phyloP scores from a whole-genome alignment of 805 yeast genomes.

The Zygotorulaspora florentina region DNA sequence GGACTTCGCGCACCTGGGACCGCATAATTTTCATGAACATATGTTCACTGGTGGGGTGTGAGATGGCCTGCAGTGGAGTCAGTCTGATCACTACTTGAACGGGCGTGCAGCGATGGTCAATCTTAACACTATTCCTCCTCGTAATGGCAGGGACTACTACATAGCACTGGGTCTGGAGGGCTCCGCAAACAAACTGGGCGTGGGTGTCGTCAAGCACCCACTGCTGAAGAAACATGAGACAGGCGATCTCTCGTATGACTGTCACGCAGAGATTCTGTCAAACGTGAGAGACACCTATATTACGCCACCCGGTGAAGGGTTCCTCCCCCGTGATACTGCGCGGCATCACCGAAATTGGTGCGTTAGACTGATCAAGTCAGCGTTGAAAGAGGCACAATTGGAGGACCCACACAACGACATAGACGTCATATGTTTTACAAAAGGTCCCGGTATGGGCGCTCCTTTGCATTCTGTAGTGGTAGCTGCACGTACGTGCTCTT shows the following conservation, averaged over 20 bases:
- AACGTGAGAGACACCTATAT: constrained; percentile 92
- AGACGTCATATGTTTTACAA: constrained; percentile 88
- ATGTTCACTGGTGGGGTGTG: not conserved
- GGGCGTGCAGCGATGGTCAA: constrained; percentile 25
- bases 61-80: not conserved
- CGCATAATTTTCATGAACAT: too few species aligned
- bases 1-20: not conserved
- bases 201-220: constrained; percentile 80
- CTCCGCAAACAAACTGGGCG: constrained; percentile 93
- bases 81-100: too few species aligned
- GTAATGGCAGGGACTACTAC: constrained; percentile 40
- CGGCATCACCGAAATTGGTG: constrained; percentile 96
- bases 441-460: constrained; percentile 99
- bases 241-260: constrained; percentile 52
- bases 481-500: constrained; percentile 82
- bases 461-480: constrained; percentile 90
- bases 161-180: constrained; percentile 93
- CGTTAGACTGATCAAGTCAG: constrained; percentile 63
- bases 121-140: constrained; percentile 29
- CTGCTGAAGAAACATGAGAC: constrained; percentile 21
- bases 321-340: constrained; percentile 93
- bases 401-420: constrained; percentile 44
- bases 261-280: constrained; percentile 73
- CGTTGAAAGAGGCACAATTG: constrained; percentile 60
- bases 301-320: constrained; percentile 98